Evolutionary conservation across 139 green algal species (phyloP).

Genomic region (Astrephomene gubernaculifera): DNA sequence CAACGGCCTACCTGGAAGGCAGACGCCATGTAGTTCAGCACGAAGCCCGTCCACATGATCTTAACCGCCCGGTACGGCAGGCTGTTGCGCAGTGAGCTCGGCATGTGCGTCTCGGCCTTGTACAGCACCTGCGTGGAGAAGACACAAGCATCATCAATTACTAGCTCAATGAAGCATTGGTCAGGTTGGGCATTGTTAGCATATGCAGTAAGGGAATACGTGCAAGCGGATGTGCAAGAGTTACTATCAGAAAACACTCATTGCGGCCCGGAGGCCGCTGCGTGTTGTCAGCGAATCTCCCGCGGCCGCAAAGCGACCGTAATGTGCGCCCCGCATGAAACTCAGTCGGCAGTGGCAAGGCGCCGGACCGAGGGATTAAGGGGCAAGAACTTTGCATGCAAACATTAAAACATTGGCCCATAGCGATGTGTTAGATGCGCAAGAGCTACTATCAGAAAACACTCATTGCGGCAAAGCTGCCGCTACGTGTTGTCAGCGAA

Average conservation of each 20-base stretch:
- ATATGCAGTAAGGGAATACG: not conserved
- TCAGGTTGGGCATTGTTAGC: not conserved
- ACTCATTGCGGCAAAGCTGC: no score
- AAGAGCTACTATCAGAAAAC: no score
- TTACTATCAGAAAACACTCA: slow-evolving; percentile 14
- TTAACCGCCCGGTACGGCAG: slow-evolving; percentile 44
- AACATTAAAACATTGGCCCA: no score
- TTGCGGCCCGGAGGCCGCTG: not conserved
- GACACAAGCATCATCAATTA: not conserved
- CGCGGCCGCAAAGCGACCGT: not conserved
- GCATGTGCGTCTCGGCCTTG: slow-evolving; percentile 42
- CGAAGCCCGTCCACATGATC: slow-evolving; percentile 53
- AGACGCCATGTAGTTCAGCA: slow-evolving; percentile 61
- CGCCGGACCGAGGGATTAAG: not conserved
- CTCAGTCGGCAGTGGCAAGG: not conserved
- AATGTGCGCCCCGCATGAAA: not conserved
- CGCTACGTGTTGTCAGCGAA: no score
- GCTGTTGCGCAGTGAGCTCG: not conserved
- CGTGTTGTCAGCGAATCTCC: not conserved
- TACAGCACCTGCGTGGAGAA: slow-evolving; percentile 7
- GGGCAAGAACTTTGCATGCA: no score
- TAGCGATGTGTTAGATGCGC: no score
- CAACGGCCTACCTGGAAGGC: slow-evolving; percentile 46
- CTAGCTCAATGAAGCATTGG: not conserved
- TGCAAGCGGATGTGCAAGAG: not conserved